Evolutionary conservation across 2,329 filamentous ascomycete species (phyloP).

Genomic region (Aspergillus neotritici): DNA sequence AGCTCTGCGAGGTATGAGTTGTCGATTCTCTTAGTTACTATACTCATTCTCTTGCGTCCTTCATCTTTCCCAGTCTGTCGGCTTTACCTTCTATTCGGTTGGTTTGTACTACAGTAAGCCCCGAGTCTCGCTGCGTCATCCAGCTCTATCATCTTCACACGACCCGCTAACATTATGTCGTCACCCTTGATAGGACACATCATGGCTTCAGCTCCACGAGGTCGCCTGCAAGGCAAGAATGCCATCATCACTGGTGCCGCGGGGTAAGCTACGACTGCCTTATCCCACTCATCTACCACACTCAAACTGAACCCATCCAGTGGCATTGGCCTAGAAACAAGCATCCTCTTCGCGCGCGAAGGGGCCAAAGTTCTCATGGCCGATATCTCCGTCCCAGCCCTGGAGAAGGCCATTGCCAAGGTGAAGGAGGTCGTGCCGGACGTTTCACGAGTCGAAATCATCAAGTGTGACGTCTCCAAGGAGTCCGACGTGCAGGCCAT

Average conservation of each 20-base stretch:
- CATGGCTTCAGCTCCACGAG: too few species aligned
- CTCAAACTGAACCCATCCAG: conserved; percentile 30
- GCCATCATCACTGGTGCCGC: conserved; percentile 18
- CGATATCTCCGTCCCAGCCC: conserved; percentile 72
- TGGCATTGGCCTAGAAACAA: conserved; percentile 88
- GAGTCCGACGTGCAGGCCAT: conserved; percentile 71
- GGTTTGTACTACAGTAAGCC: too few species aligned
- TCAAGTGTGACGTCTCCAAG: conserved; percentile 68
- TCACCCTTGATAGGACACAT: too few species aligned
- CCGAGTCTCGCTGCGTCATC: too few species aligned
- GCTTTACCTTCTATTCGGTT: too few species aligned
- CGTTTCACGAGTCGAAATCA: conserved; percentile 21
- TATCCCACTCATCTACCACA: background rate
- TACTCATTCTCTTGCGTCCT: too few species aligned
- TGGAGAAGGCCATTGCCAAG: conserved; percentile 70
- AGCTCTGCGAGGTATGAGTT: too few species aligned
- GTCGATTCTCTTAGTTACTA: too few species aligned
- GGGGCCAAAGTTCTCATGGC: conserved; percentile 80
- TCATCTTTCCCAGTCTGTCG: too few species aligned
- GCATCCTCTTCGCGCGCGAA: conserved; percentile 82
- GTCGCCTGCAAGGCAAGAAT: conserved; percentile 11
- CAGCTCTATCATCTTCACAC: too few species aligned
- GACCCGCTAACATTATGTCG: too few species aligned
- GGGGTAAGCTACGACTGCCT: conserved; percentile 7
- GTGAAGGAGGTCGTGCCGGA: conserved; percentile 64